Conservation (phyloP, 148 eudicot genomes). For the Amaranthus hypochondriacus region DNA sequence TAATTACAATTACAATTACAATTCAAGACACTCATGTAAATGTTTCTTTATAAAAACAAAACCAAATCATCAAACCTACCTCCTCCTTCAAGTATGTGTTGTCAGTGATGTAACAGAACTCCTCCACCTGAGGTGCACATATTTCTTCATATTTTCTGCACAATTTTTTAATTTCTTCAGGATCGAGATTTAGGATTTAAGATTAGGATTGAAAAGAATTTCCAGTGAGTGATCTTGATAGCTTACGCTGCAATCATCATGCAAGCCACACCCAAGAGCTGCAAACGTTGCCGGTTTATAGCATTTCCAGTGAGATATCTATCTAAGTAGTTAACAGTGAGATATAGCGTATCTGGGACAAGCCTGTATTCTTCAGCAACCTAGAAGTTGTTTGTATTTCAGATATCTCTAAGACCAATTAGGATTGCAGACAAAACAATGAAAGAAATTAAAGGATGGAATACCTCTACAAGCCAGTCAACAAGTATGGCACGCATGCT, state of each 20-base stretch:
- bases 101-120: constrained; percentile 92
- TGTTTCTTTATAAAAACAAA: no score
- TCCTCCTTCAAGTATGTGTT: constrained; percentile 94
- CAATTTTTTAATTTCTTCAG: background rate
- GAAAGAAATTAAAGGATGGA: background rate
- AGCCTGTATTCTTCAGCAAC: constrained; percentile 96
- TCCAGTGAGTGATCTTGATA: background rate
- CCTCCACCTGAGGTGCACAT: constrained; percentile 98
- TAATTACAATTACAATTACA: background rate
- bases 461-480: constrained; percentile 99
- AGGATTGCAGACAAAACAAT: background rate
- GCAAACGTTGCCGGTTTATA: constrained; percentile 77
- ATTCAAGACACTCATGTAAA: no score
- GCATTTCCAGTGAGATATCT: constrained; percentile 86
- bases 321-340: constrained; percentile 90
- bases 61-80: constrained; percentile 27
- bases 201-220: background rate
- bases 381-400: constrained; percentile 23
- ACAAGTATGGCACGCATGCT: constrained; percentile 90
- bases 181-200: background rate
- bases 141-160: constrained; percentile 94
- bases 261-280: constrained; percentile 88
- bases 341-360: constrained; percentile 84
- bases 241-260: constrained; percentile 99
- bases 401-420: no score